Evolutionary conservation across 1,139 yeast genomes (phyloP), one percentile per base, ranked within the genome.

Genomic region (Meyerozyma elateridarum): DNA sequence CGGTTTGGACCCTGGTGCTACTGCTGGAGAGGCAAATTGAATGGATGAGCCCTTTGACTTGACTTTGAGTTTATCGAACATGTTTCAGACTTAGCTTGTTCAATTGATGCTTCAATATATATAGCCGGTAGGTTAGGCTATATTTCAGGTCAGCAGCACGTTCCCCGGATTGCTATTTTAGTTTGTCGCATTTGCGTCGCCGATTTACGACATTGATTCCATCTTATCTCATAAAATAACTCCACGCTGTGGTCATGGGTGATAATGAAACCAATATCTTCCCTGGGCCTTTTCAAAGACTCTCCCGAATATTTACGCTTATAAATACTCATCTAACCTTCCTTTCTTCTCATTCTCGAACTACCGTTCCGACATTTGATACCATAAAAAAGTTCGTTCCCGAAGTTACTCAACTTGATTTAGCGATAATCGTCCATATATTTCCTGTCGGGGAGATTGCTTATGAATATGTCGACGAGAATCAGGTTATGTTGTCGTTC

Each of bases 401-500:
- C 4, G 52, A 51, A 13, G 54, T 67, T n/a, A 44, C 58, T 2
- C 40, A 42, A 6, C 38, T 52, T 12, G 95, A 85, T 50, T 66
- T 84, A 27, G 85, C 94, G 1, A 64, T 68, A 35, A 68, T 88
- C 27, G 73, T 69, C 31, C 69, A 59, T n/a, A 50, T 89, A 3
- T 52, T 84, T 8, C 95, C 95, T 0, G 61, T 70, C 15, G 89
- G 81, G 30, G 74, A 84, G 13, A 61, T 78, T 3, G 78, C 79
- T 44, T 67, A 51, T 36, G 85, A 76, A 32, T 88, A 85, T 51
- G 79, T 84, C 22, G 89, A 83, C 48, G 85, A 79, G 49, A 78
- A 79, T 46, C 85, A 81, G 43, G 58, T 81, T 19, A 45, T 51
- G 39, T 46, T 61, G 7, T 52, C 57, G 7, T 52, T 60, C 35